phyloP scores from a whole-genome alignment of 495 filamentous ascomycete genomes.

The Aspergillus panamensis region DNA sequence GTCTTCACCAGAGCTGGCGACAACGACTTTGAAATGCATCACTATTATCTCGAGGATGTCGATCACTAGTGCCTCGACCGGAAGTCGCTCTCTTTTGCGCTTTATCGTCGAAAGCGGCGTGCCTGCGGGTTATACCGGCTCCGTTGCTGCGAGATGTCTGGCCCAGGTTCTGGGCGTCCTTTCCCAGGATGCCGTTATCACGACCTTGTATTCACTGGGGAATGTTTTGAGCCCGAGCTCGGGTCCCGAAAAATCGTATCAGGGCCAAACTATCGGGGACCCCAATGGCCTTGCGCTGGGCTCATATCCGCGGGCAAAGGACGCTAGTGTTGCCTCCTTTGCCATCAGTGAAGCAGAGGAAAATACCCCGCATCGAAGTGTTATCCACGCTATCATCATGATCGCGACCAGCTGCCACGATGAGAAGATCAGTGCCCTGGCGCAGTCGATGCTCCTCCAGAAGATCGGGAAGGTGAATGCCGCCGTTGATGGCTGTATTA shows the following conservation, averaged over 20 bases:
- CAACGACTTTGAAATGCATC: conserved; percentile 73
- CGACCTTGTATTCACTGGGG: conserved; percentile 88
- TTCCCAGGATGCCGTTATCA: conserved; percentile 90
- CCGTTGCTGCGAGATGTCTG: conserved; percentile 74
- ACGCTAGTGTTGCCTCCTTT: conserved; percentile 76
- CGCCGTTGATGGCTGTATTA: conserved; percentile 74
- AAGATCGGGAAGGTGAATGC: conserved; percentile 80
- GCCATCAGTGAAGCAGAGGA: conserved; percentile 70
- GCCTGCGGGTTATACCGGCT: conserved; percentile 59
- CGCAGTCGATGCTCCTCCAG: conserved; percentile 93
- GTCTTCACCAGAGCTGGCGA: conserved; percentile 67
- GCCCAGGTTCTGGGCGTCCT: conserved; percentile 73
- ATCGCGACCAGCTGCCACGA: conserved; percentile 79
- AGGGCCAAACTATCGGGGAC: conserved; percentile 29
- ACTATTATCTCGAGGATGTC: conserved; percentile 74
- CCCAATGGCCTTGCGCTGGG: conserved; percentile 26
- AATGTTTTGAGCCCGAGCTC: conserved; percentile 77
- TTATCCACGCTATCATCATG: conserved; percentile 84
- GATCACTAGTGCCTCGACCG: conserved; percentile 63
- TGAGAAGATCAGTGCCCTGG: conserved; percentile 87
- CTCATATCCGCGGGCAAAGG: conserved; percentile 54
- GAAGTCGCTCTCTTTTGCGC: conserved; percentile 76
- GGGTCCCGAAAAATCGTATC: conserved; percentile 34
- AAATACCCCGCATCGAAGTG: conserved; percentile 66
- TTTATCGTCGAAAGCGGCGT: conserved; percentile 76